Conservation (phyloP, 2,329 filamentous ascomycete species). For the Neopestalotiopsis sp. region DNA sequence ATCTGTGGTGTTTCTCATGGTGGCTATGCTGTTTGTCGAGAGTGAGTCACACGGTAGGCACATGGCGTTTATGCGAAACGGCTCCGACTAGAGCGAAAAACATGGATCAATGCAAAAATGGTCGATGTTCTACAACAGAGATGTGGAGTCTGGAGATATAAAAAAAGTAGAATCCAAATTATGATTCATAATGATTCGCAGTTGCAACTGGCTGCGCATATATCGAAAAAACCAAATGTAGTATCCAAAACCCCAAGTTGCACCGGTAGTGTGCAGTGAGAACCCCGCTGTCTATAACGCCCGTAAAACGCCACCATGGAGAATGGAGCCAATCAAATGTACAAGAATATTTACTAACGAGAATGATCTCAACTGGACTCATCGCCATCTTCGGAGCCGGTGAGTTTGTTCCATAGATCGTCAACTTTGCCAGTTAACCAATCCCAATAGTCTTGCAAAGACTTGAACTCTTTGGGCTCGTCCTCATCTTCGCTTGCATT, state of each 20-base stretch:
- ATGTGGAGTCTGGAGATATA: neutral
- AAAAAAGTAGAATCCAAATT: neutral
- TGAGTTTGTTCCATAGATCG: constrained; percentile 52
- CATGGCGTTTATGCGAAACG: neutral
- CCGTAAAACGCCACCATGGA: neutral
- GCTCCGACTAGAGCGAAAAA: neutral
- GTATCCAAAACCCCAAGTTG: neutral
- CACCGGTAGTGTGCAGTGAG: neutral
- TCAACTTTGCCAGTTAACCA: constrained; percentile 57
- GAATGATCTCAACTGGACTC: neutral
- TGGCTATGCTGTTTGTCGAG: neutral
- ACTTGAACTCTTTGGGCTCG: constrained; percentile 32
- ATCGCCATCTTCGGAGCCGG: constrained; percentile 26
- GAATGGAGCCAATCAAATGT: neutral
- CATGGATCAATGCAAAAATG: neutral
- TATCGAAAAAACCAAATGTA: neutral
- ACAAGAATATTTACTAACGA: neutral
- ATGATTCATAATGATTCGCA: constrained; percentile 12
- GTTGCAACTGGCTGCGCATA: neutral
- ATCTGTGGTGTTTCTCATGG: neutral
- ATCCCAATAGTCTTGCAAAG: constrained; percentile 50
- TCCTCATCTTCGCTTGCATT: constrained; percentile 20
- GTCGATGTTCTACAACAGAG: neutral
- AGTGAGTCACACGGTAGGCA: constrained; percentile 9
- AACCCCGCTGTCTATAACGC: neutral